Evolutionary conservation across 163 green algal genomes (phyloP).

Genomic region (Chloromonas sp.): DNA sequence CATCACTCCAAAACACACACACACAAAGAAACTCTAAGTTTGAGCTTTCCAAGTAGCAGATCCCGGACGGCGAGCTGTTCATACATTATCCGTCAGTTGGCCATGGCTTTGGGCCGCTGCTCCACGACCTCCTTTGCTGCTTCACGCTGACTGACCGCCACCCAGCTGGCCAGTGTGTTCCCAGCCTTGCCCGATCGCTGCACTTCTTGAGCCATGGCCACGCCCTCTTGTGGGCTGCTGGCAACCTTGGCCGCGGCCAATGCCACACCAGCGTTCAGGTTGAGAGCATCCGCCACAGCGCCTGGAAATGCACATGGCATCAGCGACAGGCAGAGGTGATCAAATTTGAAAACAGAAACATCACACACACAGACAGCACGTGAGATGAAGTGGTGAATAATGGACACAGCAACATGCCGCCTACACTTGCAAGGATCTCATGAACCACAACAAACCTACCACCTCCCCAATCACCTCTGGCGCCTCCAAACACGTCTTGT

Average conservation of each 20-base stretch:
- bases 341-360: too few relatives aligned
- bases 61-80: too few relatives aligned
- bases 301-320: slow-evolving; percentile 9
- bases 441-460: not conserved
- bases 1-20: too few relatives aligned
- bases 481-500: slow-evolving; percentile 83
- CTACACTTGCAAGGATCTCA: too few relatives aligned
- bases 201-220: slow-evolving; percentile 80
- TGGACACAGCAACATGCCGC: too few relatives aligned
- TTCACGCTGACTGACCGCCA: not conserved
- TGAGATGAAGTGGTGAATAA: too few relatives aligned
- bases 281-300: slow-evolving; percentile 86
- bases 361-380: too few relatives aligned
- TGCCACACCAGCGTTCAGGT: slow-evolving; percentile 84
- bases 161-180: slow-evolving; percentile 15
- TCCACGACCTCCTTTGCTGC: too few relatives aligned
- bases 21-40: too few relatives aligned
- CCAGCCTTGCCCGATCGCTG: slow-evolving; percentile 55
- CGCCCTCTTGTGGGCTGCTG: slow-evolving; percentile 62
- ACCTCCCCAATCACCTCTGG: slow-evolving; percentile 36
- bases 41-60: too few relatives aligned
- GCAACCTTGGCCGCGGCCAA: slow-evolving; percentile 70
- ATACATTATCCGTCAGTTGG: too few relatives aligned
- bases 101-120: too few relatives aligned
- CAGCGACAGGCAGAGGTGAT: not conserved